These are phyloP conservation scores for Leccinum pallidistipes DNA, from an alignment of 1,284 basidiomycete genomes.

Conservation along the genomic window DNA sequence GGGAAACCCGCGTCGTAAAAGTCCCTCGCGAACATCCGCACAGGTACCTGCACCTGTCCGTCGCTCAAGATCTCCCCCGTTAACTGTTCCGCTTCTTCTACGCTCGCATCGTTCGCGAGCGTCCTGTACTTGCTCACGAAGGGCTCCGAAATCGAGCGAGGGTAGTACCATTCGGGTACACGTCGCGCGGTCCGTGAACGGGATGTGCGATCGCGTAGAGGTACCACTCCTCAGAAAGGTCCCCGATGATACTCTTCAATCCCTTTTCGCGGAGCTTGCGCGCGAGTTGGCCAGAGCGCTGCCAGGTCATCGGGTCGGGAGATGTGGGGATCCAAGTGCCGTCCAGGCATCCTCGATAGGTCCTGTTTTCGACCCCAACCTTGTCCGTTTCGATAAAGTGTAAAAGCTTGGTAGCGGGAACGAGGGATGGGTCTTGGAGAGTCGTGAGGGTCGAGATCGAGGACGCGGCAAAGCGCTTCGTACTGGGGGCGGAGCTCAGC, in stretches of 20 bases:
- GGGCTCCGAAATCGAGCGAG: slow-evolving; percentile 42
- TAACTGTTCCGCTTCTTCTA: slow-evolving; percentile 42
- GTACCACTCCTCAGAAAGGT: slow-evolving; percentile 75
- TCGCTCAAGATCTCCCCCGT: slow-evolving; percentile 61
- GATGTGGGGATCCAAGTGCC: slow-evolving; percentile 11
- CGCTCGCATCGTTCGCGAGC: slow-evolving; percentile 38
- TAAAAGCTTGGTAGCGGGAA: slow-evolving; percentile 52
- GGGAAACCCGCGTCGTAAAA: slow-evolving; percentile 55
- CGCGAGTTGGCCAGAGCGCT: slow-evolving; percentile 61
- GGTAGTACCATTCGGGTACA: slow-evolving; percentile 66
- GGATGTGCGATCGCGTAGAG: slow-evolving; percentile 71
- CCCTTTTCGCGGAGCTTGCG: slow-evolving; percentile 55
- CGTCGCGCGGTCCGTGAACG: slow-evolving; percentile 46
- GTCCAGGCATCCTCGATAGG: slow-evolving; percentile 65
- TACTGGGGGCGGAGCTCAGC: slow-evolving; percentile 61
- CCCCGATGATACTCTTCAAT: slow-evolving; percentile 54
- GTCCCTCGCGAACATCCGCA: slow-evolving; percentile 62
- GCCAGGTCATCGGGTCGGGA: slow-evolving; percentile 65
- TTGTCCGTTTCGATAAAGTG: slow-evolving; percentile 55
- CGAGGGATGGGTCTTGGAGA: slow-evolving; percentile 49
- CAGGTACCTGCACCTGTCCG: slow-evolving; percentile 70
- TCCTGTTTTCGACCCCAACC: slow-evolving; percentile 52
- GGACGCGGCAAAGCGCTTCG: slow-evolving; percentile 52
- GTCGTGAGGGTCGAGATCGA: slow-evolving; percentile 52
- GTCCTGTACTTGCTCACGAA: slow-evolving; percentile 48